Percentiles rank a stretch among this genome's conserved stretches.
Evolutionary conservation across 257 asterid species (phyloP).

Genomic region (Solanum pinnatisectum): DNA sequence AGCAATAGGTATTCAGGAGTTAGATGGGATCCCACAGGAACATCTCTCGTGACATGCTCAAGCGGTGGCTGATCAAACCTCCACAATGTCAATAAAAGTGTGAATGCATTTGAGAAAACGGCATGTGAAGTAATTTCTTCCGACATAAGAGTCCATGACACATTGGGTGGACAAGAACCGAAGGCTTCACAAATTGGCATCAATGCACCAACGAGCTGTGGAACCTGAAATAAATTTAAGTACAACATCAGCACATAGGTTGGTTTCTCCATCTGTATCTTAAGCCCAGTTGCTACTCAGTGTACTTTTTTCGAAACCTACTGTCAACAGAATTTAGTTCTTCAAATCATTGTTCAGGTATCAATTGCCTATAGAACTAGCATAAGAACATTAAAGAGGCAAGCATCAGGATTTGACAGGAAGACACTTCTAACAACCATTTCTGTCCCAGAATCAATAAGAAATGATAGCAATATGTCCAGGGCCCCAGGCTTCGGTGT

Average conservation of each 20-base stretch:
- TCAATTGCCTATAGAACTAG: not conserved
- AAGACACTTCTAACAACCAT: not conserved
- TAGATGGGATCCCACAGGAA: constrained; percentile 62
- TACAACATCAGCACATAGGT: not conserved
- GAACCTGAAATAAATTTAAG: constrained; percentile 45
- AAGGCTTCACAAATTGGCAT: constrained; percentile 95
- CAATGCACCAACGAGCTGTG: constrained; percentile 93
- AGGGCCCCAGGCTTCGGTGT: not conserved
- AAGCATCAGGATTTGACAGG: not conserved
- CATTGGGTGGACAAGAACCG: constrained; percentile 82
- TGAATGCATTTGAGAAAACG: constrained; percentile 89
- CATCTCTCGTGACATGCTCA: constrained; percentile 67
- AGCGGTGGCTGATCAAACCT: constrained; percentile 88
- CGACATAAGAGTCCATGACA: constrained; percentile 63
- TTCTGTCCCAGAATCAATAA: not conserved
- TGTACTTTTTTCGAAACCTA: not conserved
- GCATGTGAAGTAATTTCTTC: constrained; percentile 70
- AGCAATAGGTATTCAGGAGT: constrained; percentile 84
- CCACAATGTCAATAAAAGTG: constrained; percentile 84
- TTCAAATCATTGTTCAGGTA: not conserved
- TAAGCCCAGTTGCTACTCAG: not conserved
- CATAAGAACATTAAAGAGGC: not conserved
- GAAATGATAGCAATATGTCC: not conserved
- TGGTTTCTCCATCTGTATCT: not conserved
- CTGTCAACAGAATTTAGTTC: not conserved